A percentile compares a stretch with the other conserved stretches of the same genome.
Evolutionary conservation across 2,329 filamentous ascomycete genomes (phyloP).

Genomic region (Paecilomyces formosus): DNA sequence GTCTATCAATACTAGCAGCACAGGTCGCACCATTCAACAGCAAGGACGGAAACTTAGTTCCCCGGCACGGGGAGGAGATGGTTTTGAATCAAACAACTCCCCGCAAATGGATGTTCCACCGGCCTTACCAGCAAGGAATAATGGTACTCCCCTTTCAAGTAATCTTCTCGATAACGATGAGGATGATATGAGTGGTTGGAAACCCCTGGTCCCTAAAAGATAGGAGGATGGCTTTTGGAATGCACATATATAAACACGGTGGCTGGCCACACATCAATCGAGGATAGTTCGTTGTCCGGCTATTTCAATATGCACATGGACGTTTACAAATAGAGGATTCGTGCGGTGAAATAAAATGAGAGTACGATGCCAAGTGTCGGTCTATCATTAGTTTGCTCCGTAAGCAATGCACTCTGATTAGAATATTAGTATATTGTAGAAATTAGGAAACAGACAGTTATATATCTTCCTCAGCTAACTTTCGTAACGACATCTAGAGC

Average conservation of each 20-base stretch:
- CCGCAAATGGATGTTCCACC: neutral
- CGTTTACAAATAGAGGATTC: neutral
- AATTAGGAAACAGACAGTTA: neutral
- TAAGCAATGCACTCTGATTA: no score
- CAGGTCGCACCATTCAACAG: neutral
- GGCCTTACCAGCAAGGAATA: neutral
- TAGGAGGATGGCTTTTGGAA: neutral
- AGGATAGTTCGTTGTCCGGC: neutral
- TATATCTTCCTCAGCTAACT: neutral
- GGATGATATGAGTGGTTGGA: conserved; percentile 20
- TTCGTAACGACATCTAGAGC: neutral
- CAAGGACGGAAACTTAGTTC: neutral
- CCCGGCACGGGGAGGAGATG: neutral
- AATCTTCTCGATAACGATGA: conserved; percentile 17
- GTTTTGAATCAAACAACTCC: neutral
- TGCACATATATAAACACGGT: neutral
- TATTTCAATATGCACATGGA: neutral
- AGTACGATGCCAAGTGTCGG: no score
- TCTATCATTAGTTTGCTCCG: no score
- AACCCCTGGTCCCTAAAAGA: conserved; percentile 20
- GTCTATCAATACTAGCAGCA: neutral
- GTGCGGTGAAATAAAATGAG: neutral
- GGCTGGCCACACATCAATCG: neutral
- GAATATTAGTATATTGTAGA: neutral
- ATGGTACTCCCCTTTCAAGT: neutral